Base-by-base conservation (phyloP, 441 rosid species). In the Pelargonium cotyledonis region DNA sequence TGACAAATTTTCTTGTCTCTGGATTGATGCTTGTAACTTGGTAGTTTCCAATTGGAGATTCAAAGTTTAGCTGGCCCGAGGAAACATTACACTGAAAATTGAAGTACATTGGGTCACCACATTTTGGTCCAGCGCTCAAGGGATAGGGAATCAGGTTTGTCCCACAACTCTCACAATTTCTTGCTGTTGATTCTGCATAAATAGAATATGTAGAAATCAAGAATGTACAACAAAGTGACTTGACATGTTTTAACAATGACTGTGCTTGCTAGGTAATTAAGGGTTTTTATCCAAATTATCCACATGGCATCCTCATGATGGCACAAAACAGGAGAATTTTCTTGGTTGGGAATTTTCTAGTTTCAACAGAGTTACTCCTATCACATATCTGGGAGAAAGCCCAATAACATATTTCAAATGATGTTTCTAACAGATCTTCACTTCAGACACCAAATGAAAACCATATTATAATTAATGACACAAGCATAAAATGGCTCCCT, bases 131-230 rank as follows among this genome's bases (percentile, higher is more conserved):
- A 9, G 83, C 85, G 82, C 93, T 86, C 16, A 89, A 85, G 5
- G 93, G 91, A 73, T 90, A 86, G 8, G 93, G 90, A 63, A 85
- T 75, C 49, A 75, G 61, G 79, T 76, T 83, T 6, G 88, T 75
- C 29, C 89, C 88, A 40, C 91, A 86, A 15, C 80, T 73, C 65
- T 68, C 75, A 65, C 93, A 89, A 71, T 51, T 73, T 74, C 83
- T 80, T 65, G 73, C 65, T 16, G 71, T 82, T 18, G 75, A 72
- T 67, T 81, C 91, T 87, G 88, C 79, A 76, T 10, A 64, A 74
- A 31, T 18, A 66, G 29, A 70, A 18, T 51, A 5, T 65, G 40
- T 35, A 35, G 40, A 35, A 35, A 35, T 35, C 43, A n/a, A 40
- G 43, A 60, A 49, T 70, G 26, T 8, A 66, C 4, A 12, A 61